Base-by-base conservation (phyloP, 2,329 filamentous ascomycete species). In the Fusarium miscanthi region DNA sequence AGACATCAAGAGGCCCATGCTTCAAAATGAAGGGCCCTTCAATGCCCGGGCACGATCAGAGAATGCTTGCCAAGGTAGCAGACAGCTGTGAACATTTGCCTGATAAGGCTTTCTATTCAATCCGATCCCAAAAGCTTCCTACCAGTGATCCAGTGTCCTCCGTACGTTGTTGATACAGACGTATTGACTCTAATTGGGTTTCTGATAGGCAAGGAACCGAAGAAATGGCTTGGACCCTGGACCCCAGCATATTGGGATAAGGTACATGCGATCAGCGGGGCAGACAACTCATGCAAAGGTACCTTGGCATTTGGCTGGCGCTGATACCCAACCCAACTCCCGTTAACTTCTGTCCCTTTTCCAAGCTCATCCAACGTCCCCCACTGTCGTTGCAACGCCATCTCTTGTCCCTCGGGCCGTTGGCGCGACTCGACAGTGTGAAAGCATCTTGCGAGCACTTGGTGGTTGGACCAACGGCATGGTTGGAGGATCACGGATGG, bases 361-460 rank as follows among this genome's bases (percentile, higher is more conserved):
- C 59, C 69, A 69, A 42, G 56, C 63, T 54, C 63, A 61, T 59
- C 66, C 69, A 71, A 71, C 71, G 63, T 66, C 53, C 60, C 61
- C 72, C 67, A 72, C 69, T 25, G 38, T 48, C 42, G 54, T 54
- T 75, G 73, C 58, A 72, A 69, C 70, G 65, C 67, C 66, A 69
- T 65, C 66, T 72, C 58, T 71, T 63, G 51, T 61, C 63, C 63
- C 74, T 76, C 75, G 75, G 75, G 75, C 75, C 75, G 75, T 77
- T 77, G 71, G 66, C 62, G 69, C 74, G 70, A 58, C 63, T 76
- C 56, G 60, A 72, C 75, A 76, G 75, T 77, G 75, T 75, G 73
- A 72, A 72, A 63, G 64, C 51, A 40, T 45, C 43, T 62, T 61
- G 51, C 49, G 43, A 58, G 49, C 75, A 77, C 75, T 74, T 77